These are phyloP conservation scores for Neospora caninum DNA, from an alignment of 169 alveolate species.

Conservation along the genomic window DNA sequence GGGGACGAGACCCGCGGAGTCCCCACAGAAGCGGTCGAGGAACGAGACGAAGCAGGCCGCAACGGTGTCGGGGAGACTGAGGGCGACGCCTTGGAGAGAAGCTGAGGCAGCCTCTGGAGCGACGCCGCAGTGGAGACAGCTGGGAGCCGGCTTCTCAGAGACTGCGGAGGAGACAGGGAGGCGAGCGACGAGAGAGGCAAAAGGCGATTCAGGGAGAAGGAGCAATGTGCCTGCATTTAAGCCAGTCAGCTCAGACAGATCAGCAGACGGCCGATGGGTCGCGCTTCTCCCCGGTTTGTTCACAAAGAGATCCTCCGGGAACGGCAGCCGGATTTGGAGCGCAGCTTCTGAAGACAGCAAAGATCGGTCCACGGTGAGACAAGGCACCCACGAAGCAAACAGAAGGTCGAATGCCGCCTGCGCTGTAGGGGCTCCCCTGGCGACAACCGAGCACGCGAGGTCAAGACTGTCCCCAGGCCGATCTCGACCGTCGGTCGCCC, in stretches of 20 bases:
- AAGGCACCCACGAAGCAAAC: conserved; percentile 7
- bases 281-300: background rate
- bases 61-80: conserved; percentile 16
- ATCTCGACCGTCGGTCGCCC: conserved; percentile 36
- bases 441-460: background rate
- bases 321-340: background rate
- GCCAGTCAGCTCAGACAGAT: background rate
- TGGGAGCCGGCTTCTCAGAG: background rate
- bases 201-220: background rate
- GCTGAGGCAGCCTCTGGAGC: background rate
- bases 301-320: background rate
- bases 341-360: background rate
- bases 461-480: conserved; percentile 30
- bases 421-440: conserved; percentile 20
- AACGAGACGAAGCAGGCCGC: background rate
- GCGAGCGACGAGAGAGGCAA: background rate
- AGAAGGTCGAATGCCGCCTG: background rate
- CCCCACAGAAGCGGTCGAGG: background rate
- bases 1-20: background rate
- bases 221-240: background rate
- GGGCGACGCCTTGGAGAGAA: background rate
- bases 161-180: background rate
- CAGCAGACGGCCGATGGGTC: background rate
- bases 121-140: conserved; percentile 1
- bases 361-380: background rate